phyloP scores from a whole-genome alignment of 2,329 filamentous ascomycete genomes.

The Trichophyton rubrum region DNA sequence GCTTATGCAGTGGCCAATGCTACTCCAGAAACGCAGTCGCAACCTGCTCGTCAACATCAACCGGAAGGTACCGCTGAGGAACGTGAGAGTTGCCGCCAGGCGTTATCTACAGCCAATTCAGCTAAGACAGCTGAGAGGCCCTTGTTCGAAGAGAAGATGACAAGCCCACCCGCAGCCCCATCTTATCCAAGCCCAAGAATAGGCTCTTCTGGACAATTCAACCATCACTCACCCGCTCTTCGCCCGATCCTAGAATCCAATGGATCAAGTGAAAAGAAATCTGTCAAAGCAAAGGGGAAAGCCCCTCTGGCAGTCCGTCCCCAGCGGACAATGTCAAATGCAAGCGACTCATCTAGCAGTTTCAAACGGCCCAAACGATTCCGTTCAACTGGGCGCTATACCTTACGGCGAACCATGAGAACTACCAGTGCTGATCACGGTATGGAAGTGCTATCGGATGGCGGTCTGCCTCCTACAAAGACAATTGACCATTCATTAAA shows the following conservation, averaged over 20 bases:
- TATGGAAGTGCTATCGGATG: slow-evolving; percentile 1
- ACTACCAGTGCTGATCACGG: slow-evolving; percentile 27
- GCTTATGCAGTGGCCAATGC: not conserved
- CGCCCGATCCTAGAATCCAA: not conserved
- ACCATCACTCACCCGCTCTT: not conserved
- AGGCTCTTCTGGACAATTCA: not conserved
- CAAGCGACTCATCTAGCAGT: slow-evolving; percentile 59
- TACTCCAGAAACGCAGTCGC: not conserved
- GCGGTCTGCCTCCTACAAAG: not conserved
- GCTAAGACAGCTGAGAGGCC: not conserved
- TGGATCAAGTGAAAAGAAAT: not conserved
- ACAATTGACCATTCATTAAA: not conserved
- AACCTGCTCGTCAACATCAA: not conserved
- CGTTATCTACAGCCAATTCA: not conserved
- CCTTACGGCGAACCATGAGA: slow-evolving; percentile 66
- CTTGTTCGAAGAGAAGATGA: not conserved
- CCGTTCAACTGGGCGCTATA: slow-evolving; percentile 37
- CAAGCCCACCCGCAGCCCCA: not conserved
- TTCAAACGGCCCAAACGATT: slow-evolving; percentile 55
- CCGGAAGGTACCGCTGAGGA: not conserved
- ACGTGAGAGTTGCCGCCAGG: not conserved
- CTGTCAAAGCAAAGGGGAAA: not conserved
- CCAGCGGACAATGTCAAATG: slow-evolving; percentile 48
- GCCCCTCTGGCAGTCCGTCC: slow-evolving; percentile 17
- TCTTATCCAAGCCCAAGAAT: not conserved